These are phyloP conservation scores for Aphelidium insulamus DNA, from an alignment of 371 early-diverging fungal genomes.

Conservation along the genomic window DNA sequence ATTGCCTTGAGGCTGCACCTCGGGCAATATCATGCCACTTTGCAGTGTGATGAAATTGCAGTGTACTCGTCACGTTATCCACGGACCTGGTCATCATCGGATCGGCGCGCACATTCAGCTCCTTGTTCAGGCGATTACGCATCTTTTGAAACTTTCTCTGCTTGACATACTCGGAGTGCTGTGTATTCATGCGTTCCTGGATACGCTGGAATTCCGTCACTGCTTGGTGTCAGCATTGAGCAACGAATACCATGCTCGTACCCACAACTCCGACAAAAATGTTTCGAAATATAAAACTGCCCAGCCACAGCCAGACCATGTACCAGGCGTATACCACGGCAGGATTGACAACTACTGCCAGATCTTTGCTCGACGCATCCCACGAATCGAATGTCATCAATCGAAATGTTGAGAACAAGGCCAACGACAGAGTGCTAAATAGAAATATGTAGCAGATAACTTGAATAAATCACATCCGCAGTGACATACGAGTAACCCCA, in stretches of 20 bases:
- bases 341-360: slow-evolving; percentile 6
- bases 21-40: too few species aligned
- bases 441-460: too few species aligned
- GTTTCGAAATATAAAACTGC: slow-evolving; percentile 18
- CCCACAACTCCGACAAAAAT: slow-evolving; percentile 23
- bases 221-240: not conserved
- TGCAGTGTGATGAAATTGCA: too few species aligned
- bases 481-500: too few species aligned
- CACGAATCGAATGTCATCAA: slow-evolving; percentile 17
- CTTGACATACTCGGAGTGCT: slow-evolving; percentile 5
- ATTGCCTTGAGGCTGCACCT: too few species aligned
- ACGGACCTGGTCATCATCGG: too few species aligned
- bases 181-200: slow-evolving; percentile 6
- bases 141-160: slow-evolving; percentile 9
- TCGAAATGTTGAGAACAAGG: slow-evolving; percentile 13
- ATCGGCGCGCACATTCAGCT: slow-evolving; percentile 12
- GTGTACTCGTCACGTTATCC: too few species aligned
- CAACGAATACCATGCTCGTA: slow-evolving; percentile 1
- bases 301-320: slow-evolving; percentile 16
- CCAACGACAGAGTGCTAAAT: slow-evolving; percentile 7
- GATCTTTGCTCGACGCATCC: slow-evolving; percentile 9
- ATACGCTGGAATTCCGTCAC: slow-evolving; percentile 18
- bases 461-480: too few species aligned
- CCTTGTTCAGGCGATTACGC: slow-evolving; percentile 11
- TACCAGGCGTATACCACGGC: slow-evolving; percentile 8